Evolutionary conservation across 2,329 filamentous ascomycete species (phyloP), one percentile per base, ranked within the genome.

Genomic region (Emydomyces testavorans): DNA sequence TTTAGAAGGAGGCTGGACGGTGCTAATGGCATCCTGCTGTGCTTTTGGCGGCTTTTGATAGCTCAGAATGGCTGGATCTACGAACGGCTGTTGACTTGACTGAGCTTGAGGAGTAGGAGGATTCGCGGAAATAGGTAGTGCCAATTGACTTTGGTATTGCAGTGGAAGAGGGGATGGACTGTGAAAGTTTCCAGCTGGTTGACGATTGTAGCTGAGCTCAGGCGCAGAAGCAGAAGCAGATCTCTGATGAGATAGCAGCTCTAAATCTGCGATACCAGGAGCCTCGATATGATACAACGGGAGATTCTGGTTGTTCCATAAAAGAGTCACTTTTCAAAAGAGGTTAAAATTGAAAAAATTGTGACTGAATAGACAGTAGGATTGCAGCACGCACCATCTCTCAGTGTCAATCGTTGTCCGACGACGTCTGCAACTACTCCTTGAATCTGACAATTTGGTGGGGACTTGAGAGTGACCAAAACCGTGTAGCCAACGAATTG

Each of bases 21-120:
- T 39, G 8, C 24, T 42, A 20, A 23, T n/a, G 20, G 18, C 18
- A 35, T 35, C 34, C 8, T 35, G 23, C 11, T 24, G 37, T 8
- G 62, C 59, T 51, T 62, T 66, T 7, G 69, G 64, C 32, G 60
- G 56, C 46, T 59, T 62, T 26, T 61, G 61, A 61, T 85, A 76
- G 60, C 85, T 88, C 38, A 93, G 62, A 48, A 93, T 93, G 2
- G 86, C 86, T 8, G 86, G 86, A 57, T 93, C 86, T n/a, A 82
- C 74, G 58, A 92, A 87, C 0, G 71, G 58, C 24, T 70, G 59
- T n/a, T 56, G 21, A 53, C 28, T 26, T 23, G 47, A 38, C n/a
- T 41, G 16, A 56, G 49, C 60, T 29, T 55, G 46, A 23, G 38
- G 34, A 52, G 54, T 54, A 20, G 52, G 50, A 5, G 50, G 50